Percentiles rank a stretch among this genome's conserved stretches.
These are phyloP conservation scores for Biscutella laevigata DNA, from an alignment of 441 rosid genomes.

Conservation along the genomic window DNA sequence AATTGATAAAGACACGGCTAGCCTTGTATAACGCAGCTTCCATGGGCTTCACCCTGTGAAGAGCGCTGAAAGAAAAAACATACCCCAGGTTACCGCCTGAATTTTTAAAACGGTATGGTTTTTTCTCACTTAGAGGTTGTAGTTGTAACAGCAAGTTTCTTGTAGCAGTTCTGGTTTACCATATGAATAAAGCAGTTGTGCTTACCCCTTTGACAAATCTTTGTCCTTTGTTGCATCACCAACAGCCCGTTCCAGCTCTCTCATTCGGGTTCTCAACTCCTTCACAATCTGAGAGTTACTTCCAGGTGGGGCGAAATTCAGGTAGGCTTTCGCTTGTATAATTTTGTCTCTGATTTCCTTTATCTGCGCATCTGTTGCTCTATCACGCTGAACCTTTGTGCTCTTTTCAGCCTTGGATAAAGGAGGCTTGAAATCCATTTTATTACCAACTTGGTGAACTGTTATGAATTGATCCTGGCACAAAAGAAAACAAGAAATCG, in stretches of 20 bases:
- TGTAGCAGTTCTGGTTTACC: conserved; percentile 4
- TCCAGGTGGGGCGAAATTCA: conserved; percentile 57
- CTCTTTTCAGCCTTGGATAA: conserved; percentile 19
- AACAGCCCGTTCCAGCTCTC: conserved; percentile 59
- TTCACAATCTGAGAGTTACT: conserved; percentile 64
- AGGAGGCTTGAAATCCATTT: conserved; percentile 21
- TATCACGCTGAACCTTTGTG: conserved; percentile 23
- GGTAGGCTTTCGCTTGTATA: conserved; percentile 67
- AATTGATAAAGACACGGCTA: conserved; percentile 47
- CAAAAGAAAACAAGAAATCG: conserved; percentile 15
- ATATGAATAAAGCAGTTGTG: background rate
- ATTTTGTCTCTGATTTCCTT: conserved; percentile 70
- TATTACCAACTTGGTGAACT: conserved; percentile 28
- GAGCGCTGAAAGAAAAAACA: conserved; percentile 44
- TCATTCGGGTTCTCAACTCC: conserved; percentile 63
- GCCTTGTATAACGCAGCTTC: conserved; percentile 54
- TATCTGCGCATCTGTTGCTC: conserved; percentile 49
- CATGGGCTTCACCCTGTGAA: conserved; percentile 56
- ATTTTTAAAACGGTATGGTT: background rate
- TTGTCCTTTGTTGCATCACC: conserved; percentile 58
- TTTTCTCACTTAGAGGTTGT: conserved; percentile 3
- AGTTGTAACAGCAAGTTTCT: conserved; percentile 3
- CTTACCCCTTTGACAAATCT: conserved; percentile 69
- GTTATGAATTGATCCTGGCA: conserved; percentile 35
- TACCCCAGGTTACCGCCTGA: conserved; percentile 18